Evolutionary conservation across 2,329 filamentous ascomycete species (phyloP).

Genomic region (Aspergillus calidoustus): DNA sequence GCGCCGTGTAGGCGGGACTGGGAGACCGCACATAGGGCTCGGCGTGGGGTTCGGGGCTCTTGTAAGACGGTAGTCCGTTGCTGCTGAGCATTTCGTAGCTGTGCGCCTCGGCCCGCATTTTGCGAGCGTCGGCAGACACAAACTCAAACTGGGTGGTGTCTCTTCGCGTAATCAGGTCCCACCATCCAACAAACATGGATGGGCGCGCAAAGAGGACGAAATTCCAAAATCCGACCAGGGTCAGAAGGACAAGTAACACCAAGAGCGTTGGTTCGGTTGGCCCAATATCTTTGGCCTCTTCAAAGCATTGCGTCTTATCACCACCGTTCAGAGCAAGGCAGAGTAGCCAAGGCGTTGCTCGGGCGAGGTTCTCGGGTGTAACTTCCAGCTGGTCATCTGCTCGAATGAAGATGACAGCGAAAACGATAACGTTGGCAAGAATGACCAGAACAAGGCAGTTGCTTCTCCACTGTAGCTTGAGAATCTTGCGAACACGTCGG

Average conservation of each 20-base stretch:
- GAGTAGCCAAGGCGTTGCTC: conserved; percentile 67
- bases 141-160: conserved; percentile 71
- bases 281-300: conserved; percentile 64
- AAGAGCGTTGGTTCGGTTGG: conserved; percentile 77
- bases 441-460: conserved; percentile 90
- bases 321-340: conserved; percentile 68
- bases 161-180: conserved; percentile 62
- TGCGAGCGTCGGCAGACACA: conserved; percentile 80
- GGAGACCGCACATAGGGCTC: conserved; percentile 38
- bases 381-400: conserved; percentile 72
- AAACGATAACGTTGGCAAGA: conserved; percentile 89
- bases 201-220: conserved; percentile 79
- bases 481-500: conserved; percentile 79
- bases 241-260: conserved; percentile 80
- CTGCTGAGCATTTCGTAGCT: conserved; percentile 77
- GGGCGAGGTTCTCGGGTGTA: conserved; percentile 59
- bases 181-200: conserved; percentile 87
- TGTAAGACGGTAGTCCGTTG: conserved; percentile 27
- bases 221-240: conserved; percentile 85
- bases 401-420: conserved; percentile 87
- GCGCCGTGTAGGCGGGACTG: conserved; percentile 19
- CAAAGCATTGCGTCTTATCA: conserved; percentile 70
- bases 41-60: conserved; percentile 40
- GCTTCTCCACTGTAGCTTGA: conserved; percentile 92
- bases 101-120: conserved; percentile 66